These are phyloP conservation scores for Passalora sequoiae DNA, from an alignment of 2,329 filamentous ascomycete genomes.

Conservation along the genomic window DNA sequence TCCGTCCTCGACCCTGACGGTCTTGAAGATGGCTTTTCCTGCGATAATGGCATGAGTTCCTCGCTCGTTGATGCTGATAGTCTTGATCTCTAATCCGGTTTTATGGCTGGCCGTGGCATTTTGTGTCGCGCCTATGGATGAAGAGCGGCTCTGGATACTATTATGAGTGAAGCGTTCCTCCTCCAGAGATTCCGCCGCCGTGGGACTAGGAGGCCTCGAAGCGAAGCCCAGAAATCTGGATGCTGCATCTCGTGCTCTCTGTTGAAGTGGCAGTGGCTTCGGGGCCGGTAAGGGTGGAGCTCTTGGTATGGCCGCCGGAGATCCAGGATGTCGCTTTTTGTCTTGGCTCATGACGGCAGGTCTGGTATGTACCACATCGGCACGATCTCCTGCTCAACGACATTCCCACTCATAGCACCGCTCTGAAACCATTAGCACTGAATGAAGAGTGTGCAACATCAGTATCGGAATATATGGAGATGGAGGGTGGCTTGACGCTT, in stretches of 20 bases:
- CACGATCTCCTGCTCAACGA: background rate
- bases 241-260: slow-evolving; percentile 31
- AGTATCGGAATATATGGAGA: too few relatives aligned
- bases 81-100: slow-evolving; percentile 59
- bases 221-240: slow-evolving; percentile 29
- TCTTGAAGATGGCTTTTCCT: slow-evolving; percentile 62
- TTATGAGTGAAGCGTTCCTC: slow-evolving; percentile 21
- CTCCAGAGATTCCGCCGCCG: slow-evolving; percentile 15
- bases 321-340: slow-evolving; percentile 1
- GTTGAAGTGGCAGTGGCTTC: slow-evolving; percentile 21
- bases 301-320: slow-evolving; percentile 8
- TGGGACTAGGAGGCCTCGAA: slow-evolving; percentile 26
- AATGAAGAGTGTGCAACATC: too few relatives aligned
- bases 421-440: too few relatives aligned
- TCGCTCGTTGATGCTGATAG: slow-evolving; percentile 59
- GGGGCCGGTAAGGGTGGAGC: slow-evolving; percentile 22
- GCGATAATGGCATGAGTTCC: slow-evolving; percentile 60
- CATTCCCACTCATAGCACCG: too few relatives aligned
- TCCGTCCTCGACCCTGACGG: slow-evolving; percentile 52
- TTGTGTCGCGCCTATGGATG: slow-evolving; percentile 28
- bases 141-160: slow-evolving; percentile 20
- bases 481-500: too few relatives aligned
- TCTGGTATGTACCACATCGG: background rate
- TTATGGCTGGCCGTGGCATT: slow-evolving; percentile 57
- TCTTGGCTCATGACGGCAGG: slow-evolving; percentile 4